Evolutionary conservation across 148 eudicot species (phyloP).

Genomic region (Arctostaphylos glauca): DNA sequence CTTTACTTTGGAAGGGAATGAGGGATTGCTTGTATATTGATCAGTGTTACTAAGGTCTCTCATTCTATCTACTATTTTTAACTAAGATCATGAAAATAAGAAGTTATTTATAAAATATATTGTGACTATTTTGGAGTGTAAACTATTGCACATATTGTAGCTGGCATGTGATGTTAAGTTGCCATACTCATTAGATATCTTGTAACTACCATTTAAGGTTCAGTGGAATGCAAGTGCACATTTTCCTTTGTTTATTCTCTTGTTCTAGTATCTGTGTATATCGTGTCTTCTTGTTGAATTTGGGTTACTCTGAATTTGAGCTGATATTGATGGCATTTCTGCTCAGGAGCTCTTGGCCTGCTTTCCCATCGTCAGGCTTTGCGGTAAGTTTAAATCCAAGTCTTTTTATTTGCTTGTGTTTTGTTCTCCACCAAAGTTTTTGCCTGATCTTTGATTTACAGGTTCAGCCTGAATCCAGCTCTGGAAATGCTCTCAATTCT

Average conservation of each 20-base stretch:
- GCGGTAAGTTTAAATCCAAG: slow-evolving; percentile 40
- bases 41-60: background rate
- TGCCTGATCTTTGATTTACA: slow-evolving; percentile 22
- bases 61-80: background rate
- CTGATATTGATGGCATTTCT: slow-evolving; percentile 8
- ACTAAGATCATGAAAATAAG: background rate
- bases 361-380: slow-evolving; percentile 52
- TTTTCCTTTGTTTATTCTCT: background rate
- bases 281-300: background rate
- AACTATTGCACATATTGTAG: background rate
- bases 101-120: background rate
- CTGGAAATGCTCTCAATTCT: slow-evolving; percentile 27
- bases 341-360: slow-evolving; percentile 72
- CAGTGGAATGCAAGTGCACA: background rate
- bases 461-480: slow-evolving; percentile 44
- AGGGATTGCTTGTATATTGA: background rate
- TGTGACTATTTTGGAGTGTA: background rate
- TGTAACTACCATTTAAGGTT: background rate
- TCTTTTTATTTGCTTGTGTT: slow-evolving; percentile 6
- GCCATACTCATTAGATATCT: background rate
- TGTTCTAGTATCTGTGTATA: background rate
- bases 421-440: background rate
- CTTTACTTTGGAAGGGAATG: background rate
- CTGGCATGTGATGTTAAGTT: slow-evolving; percentile 8
- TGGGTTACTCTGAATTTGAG: background rate